Evolutionary conservation across 2,329 filamentous ascomycete genomes (phyloP).

Genomic region (Diaporthe destruens): DNA sequence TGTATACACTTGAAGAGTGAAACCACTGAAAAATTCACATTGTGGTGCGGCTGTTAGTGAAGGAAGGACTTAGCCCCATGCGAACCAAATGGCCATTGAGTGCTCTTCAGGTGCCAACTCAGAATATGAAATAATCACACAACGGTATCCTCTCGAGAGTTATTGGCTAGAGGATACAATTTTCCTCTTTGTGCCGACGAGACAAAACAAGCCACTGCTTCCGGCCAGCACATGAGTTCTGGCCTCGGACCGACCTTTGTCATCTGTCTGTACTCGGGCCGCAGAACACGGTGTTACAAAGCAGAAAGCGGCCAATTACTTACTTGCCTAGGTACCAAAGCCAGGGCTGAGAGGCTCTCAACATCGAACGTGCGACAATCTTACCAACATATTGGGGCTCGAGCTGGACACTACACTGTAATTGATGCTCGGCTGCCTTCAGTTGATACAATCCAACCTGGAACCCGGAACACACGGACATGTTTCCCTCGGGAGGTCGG

Average conservation of each 20-base stretch:
- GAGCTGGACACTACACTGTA: no score
- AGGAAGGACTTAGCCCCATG: no score
- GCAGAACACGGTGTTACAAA: not conserved
- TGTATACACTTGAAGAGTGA: no score
- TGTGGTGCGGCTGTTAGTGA: not conserved
- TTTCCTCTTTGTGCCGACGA: not conserved
- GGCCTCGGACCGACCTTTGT: not conserved
- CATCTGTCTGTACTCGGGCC: not conserved
- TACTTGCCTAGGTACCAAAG: no score
- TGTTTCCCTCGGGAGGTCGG: not conserved
- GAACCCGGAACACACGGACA: not conserved
- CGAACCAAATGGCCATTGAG: not conserved
- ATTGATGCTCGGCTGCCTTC: not conserved
- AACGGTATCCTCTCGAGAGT: not conserved
- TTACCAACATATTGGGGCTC: not conserved
- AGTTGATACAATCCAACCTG: no score
- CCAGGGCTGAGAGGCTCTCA: no score
- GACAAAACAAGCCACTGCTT: slow-evolving; percentile 3
- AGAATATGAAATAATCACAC: not conserved
- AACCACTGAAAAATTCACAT: no score
- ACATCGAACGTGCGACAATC: no score
- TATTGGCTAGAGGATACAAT: no score
- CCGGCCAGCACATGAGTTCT: not conserved
- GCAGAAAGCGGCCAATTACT: no score
- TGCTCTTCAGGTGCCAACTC: not conserved